Percentiles rank a stretch among this genome's conserved stretches.
Evolutionary conservation across 306 rosid species (phyloP).

Genomic region (Trifolium repens): DNA sequence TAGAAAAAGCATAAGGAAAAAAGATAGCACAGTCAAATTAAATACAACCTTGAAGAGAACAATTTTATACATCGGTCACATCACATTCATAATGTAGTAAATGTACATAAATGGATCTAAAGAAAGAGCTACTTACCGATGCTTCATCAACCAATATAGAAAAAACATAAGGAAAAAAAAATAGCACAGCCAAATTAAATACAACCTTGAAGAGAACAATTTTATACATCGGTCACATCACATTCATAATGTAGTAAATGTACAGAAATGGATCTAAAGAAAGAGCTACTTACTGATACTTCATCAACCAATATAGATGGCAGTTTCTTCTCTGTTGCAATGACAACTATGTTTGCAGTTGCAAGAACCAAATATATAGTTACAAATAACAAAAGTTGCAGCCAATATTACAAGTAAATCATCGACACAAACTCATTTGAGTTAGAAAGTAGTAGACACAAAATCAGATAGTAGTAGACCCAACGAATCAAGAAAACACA

Average conservation of each 20-base stretch:
- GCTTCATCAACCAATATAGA: constrained; percentile 41
- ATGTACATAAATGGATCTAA: not conserved
- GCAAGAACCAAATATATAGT: constrained; percentile 45
- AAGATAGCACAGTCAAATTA: not conserved
- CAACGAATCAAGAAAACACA: no score
- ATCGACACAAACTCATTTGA: constrained; percentile 5
- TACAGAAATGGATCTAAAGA: not conserved
- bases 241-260: not conserved
- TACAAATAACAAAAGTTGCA: constrained; percentile 23
- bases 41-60: not conserved
- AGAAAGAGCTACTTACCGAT: constrained; percentile 60
- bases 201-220: no score
- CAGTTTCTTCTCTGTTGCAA: constrained; percentile 95
- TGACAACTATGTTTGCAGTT: constrained; percentile 96
- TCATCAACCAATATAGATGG: constrained; percentile 97
- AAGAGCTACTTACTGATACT: constrained; percentile 66
- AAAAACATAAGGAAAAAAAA: no score
- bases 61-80: not conserved
- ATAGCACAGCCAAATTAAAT: not conserved
- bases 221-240: not conserved
- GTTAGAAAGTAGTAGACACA: not conserved
- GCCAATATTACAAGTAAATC: constrained; percentile 9
- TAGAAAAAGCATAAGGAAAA: constrained; percentile 44
- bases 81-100: not conserved
- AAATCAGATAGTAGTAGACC: no score